Base-by-base conservation (phyloP, 208 protist species). In the Acanthamoeba lenticulata region DNA sequence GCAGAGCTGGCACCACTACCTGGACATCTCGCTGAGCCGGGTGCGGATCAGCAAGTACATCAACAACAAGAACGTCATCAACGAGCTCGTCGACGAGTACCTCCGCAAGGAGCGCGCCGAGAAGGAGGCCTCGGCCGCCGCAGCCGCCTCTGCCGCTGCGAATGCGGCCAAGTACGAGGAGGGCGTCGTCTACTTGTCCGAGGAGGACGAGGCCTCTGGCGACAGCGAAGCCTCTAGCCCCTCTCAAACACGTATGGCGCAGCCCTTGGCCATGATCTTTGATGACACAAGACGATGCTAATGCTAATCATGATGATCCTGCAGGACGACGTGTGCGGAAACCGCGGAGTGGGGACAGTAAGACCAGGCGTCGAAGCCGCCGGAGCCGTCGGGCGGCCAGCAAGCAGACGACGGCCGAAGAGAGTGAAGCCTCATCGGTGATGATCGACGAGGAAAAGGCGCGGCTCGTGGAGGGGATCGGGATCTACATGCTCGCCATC, bases 401-500 rank as follows among this genome's bases (percentile, higher is more conserved):
- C n/a, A n/a, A n/a, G n/a, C n/a, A n/a, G n/a, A n/a, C n/a, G 29
- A 4, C 60, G n/a, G 29, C 15, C 9, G 60, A 52, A 15, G 47
- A 67, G 60, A 67, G 15, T 67, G n/a, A 29, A 13, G 13, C 47
- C n/a, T n/a, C n/a, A n/a, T n/a, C n/a, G n/a, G n/a, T n/a, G 21
- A 38, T 9, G 29, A 86, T 86, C 29, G 77, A 86, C 21, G 77
- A 86, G 45, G 77, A 86, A 11, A 86, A 86, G 77, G 77, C 77
- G n/a, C 49, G 27, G 34, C 77, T 86, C 29, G 77, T 86, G 27
- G 77, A 86, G 34, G 77, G 77, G 4, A 57, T 86, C 77, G 45
- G 77, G 42, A 86, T 86, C 45, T 86, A 86, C 77, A 86, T 86
- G 77, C 44, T 86, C 15, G 77, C 77, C 45, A 86, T 86, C n/a